Percentiles rank a stretch among this genome's conserved stretches.
Evolutionary conservation across 2,329 filamentous ascomycete species (phyloP).

Genomic region (Fusarium bactridioides): DNA sequence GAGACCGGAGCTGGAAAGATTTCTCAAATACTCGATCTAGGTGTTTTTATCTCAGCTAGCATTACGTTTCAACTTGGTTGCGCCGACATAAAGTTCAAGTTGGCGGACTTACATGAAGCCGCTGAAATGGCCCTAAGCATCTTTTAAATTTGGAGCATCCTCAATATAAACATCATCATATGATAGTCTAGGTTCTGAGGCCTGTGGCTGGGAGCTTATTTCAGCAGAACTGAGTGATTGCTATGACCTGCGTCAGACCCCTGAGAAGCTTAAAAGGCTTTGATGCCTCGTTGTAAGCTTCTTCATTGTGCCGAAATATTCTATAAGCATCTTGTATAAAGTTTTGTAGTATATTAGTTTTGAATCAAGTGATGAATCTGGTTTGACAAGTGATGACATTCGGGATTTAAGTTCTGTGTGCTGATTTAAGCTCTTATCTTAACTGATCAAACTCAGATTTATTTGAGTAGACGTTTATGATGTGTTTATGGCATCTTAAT

Average conservation of each 20-base stretch:
- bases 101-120: accelerated
- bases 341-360: accelerated
- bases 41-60: neutral
- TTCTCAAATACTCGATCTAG: constrained; percentile 29
- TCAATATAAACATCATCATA: neutral
- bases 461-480: neutral
- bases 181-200: neutral
- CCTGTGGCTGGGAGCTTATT: neutral
- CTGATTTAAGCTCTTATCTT: too few species aligned
- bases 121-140: neutral
- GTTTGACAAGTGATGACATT: too few species aligned
- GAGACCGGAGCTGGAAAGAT: constrained; percentile 24
- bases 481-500: neutral
- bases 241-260: too few species aligned
- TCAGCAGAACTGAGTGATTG: neutral
- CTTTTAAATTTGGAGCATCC: neutral
- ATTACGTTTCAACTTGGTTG: accelerated
- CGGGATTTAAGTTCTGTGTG: too few species aligned
- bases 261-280: too few species aligned
- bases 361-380: too few species aligned
- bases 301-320: too few species aligned
- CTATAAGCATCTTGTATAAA: too few species aligned
- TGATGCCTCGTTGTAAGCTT: too few species aligned
- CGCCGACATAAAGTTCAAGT: neutral
- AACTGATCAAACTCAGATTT: accelerated